A percentile compares a stretch with the other conserved stretches of the same genome.
These are phyloP conservation scores for Daldinia vernicosa DNA, from an alignment of 495 filamentous ascomycete genomes.

Conservation along the genomic window DNA sequence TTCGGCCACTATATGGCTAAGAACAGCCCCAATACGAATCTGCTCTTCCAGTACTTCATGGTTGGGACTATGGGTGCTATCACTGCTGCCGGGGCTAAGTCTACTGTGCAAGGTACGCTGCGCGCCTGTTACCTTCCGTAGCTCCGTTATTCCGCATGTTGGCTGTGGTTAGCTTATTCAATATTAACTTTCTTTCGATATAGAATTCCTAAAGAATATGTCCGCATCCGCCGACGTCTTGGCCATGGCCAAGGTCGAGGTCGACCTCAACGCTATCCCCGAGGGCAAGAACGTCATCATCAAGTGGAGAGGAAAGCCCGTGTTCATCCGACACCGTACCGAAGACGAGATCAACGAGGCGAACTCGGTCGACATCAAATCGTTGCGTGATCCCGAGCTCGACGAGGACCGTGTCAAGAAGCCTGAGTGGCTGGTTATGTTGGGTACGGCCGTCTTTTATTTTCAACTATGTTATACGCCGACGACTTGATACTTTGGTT, in stretches of 20 bases:
- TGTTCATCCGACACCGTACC: conserved; percentile 99
- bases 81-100: conserved; percentile 92
- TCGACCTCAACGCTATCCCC: conserved; percentile 88
- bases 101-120: conserved; percentile 89
- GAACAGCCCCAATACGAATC: conserved; percentile 69
- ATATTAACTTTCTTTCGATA: conserved; percentile 8
- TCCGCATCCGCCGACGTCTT: conserved; percentile 98
- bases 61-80: conserved; percentile 93
- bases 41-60: conserved; percentile 97
- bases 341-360: conserved; percentile 85
- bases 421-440: conserved; percentile 98
- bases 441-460: conserved; percentile 69
- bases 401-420: conserved; percentile 96
- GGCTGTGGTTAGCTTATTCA: conserved; percentile 12
- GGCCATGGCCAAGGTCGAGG: conserved; percentile 99
- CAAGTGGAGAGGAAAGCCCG: conserved; percentile 99
- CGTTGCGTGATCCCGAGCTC: conserved; percentile 87
- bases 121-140: conserved; percentile 29
- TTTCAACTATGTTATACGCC: background rate
- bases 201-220: conserved; percentile 99
- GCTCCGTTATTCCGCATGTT: background rate
- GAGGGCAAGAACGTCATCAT: conserved; percentile 99
- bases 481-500: background rate
- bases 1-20: conserved; percentile 87
- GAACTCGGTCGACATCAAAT: conserved; percentile 76